Conservation (phyloP, 768 basidiomycete genomes). For the Chalciporus sphaerocephalus region DNA sequence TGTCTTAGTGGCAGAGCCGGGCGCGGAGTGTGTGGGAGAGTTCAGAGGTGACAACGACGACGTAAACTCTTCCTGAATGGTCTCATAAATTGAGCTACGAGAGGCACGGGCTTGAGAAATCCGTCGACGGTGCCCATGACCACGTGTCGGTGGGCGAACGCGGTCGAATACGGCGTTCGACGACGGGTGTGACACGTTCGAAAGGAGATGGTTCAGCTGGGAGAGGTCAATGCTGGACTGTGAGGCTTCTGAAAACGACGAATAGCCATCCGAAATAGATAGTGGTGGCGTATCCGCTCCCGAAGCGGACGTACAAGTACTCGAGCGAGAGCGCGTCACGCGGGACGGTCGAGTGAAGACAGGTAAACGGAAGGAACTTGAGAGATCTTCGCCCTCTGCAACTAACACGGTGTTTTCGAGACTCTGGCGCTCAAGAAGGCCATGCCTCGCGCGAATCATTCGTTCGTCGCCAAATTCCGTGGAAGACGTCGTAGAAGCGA, state of each 20-base stretch:
- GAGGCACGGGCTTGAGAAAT: conserved; percentile 61
- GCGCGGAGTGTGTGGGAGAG: conserved; percentile 21
- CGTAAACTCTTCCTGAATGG: conserved; percentile 67
- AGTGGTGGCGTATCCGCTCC: conserved; percentile 70
- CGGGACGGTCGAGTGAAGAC: conserved; percentile 60
- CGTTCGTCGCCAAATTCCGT: conserved; percentile 61
- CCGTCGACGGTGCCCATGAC: conserved; percentile 67
- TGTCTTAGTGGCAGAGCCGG: conserved; percentile 32
- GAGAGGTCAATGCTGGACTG: conserved; percentile 74
- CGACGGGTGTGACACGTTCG: conserved; percentile 50
- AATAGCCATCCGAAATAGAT: conserved; percentile 64
- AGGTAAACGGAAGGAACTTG: conserved; percentile 43
- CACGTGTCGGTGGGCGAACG: conserved; percentile 43
- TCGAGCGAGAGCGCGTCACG: conserved; percentile 55
- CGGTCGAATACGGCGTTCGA: conserved; percentile 41
- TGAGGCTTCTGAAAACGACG: conserved; percentile 61
- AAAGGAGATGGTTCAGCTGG: conserved; percentile 52
- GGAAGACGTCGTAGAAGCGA: conserved; percentile 55
- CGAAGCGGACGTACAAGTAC: conserved; percentile 64
- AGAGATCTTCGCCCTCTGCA: conserved; percentile 61
- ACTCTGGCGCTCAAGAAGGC: conserved; percentile 60
- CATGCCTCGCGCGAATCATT: conserved; percentile 62
- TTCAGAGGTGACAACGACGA: conserved; percentile 26
- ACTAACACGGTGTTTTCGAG: conserved; percentile 61
- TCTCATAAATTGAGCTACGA: conserved; percentile 71